Evolutionary conservation across 805 yeast genomes (phyloP), one percentile per base, ranked within the genome.

Genomic region (Starmerella potacharoeniae): DNA sequence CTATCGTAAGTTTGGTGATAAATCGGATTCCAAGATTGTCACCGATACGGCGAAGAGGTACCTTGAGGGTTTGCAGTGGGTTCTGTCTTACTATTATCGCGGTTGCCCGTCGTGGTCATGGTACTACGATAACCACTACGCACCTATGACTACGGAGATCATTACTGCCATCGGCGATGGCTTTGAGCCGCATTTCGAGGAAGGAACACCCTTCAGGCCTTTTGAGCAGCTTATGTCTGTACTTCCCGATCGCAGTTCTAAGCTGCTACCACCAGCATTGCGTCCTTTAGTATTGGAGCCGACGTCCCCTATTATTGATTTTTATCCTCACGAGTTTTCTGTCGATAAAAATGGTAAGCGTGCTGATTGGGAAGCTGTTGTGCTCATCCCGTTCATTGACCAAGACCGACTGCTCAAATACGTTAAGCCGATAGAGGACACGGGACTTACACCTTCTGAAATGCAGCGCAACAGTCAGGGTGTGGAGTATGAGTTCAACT

Each of bases 171-270:
- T 91, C 53, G 59, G 59, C 11, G 66, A 58, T 28, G 77, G 82
- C 49, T 78, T 79, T 53, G 71, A 77, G 57, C 75, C 86, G 55
- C 67, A 73, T 36, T 89, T 90, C 63, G 81, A 82, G 14, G 68
- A 75, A 60, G 90, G 95, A 6, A 68, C 67, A 5, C 98, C 98
- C 0, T 88, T 93, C 73, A 79, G 74, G 57, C 98, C 98, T 10
- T 91, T 87, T 69, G 91, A 93, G 68, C 98, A 93, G 72, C 77
- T 93, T 64, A 93, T 91, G 98, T 91, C 96, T 17, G 98, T 93
- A 28, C 74, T 93, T 61, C 98, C 98, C 0, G 96, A 91, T 28
- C 81, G 97, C 74, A 89, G 97, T 4, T 80, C 78, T 53, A 73
- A 75, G 47, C 77, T 93, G 61, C 81, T 93, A 65, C 97, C 98